Evolutionary conservation across 1,139 yeast species (phyloP).

Genomic region (Saccharomyces hybrid): DNA sequence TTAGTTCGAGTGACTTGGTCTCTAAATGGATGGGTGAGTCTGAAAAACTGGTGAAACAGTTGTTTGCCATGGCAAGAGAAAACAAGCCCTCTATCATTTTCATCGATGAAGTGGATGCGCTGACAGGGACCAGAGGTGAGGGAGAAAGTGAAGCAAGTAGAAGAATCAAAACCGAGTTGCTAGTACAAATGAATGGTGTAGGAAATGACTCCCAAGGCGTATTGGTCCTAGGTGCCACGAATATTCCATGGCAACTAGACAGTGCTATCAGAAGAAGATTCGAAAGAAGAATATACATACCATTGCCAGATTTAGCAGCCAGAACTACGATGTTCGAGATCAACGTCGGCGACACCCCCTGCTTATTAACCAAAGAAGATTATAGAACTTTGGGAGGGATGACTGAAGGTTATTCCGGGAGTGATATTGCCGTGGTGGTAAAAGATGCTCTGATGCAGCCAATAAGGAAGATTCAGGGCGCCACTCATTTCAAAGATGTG

Average conservation of each 20-base stretch:
- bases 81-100: constrained; percentile 91
- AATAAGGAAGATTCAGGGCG: constrained; percentile 87
- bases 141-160: constrained; percentile 96
- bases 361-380: constrained; percentile 66
- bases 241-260: constrained; percentile 98
- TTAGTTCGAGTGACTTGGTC: constrained; percentile 87
- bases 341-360: constrained; percentile 86
- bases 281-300: constrained; percentile 88
- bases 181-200: constrained; percentile 98
- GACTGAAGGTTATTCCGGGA: constrained; percentile 98
- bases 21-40: constrained; percentile 99
- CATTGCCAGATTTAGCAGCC: constrained; percentile 88
- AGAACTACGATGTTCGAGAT: constrained; percentile 89
- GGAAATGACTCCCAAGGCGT: constrained; percentile 94
- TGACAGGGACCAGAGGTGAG: constrained; percentile 97
- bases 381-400: constrained; percentile 73
- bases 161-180: constrained; percentile 88
- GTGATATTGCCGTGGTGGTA: constrained; percentile 93
- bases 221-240: constrained; percentile 92
- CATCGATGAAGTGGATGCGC: constrained; percentile 95
- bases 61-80: constrained; percentile 93
- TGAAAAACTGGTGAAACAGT: constrained; percentile 87
- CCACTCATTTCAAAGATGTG: constrained; percentile 79
- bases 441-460: constrained; percentile 98
- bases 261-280: constrained; percentile 96